A percentile compares a stretch with the other conserved stretches of the same genome.
Evolutionary conservation across 192 early-diverging fungal genomes (phyloP).

Genomic region (Borealophlyctis nickersoniae): DNA sequence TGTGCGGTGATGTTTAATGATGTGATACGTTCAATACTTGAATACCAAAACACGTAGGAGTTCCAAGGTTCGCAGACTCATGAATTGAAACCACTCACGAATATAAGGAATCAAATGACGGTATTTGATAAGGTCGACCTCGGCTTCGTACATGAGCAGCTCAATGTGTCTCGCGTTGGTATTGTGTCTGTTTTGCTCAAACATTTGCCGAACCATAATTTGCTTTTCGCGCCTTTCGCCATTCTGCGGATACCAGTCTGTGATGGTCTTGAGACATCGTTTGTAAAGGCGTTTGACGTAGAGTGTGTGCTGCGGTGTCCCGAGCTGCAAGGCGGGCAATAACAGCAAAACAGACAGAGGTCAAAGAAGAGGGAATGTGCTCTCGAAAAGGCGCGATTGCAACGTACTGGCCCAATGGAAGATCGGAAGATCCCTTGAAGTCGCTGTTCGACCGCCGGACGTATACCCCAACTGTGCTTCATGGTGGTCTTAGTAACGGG

Average conservation of each 20-base stretch:
- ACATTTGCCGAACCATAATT: constrained; percentile 76
- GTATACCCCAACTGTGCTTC: no score
- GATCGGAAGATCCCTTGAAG: no score
- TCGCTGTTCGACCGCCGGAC: no score
- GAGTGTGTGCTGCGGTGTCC: no score
- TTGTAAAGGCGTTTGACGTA: constrained; percentile 83
- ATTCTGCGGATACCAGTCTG: constrained; percentile 89
- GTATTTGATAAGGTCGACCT: constrained; percentile 68
- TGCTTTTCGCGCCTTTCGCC: constrained; percentile 75
- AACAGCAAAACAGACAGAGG: no score
- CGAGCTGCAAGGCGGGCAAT: no score
- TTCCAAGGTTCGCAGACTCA: neutral
- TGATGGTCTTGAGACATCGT: constrained; percentile 72
- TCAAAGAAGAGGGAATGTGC: no score
- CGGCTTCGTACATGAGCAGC: constrained; percentile 63
- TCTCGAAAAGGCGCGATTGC: no score
- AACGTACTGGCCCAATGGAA: no score
- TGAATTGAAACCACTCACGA: constrained; percentile 16
- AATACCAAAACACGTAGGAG: neutral
- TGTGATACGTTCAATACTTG: constrained; percentile 6
- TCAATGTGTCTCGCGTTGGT: constrained; percentile 71
- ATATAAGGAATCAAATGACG: constrained; percentile 83
- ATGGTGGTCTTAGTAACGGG: no score
- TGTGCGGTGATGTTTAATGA: neutral
- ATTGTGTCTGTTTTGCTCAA: constrained; percentile 76